Evolutionary conservation across 257 asterid species (phyloP).

Genomic region (Solanum chiquidenum): DNA sequence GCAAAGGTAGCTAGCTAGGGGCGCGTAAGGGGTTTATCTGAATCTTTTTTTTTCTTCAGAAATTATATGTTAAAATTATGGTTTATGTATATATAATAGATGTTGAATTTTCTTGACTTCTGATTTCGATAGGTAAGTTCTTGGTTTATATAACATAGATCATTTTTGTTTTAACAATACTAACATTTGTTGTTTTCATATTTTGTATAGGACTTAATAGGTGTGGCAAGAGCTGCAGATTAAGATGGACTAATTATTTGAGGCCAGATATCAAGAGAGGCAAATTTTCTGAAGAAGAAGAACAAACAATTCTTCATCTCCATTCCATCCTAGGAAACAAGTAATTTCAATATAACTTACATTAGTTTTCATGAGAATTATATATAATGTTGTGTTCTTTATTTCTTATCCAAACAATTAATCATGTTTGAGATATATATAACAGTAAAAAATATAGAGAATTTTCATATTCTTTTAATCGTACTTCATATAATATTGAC

Average conservation of each 20-base stretch:
- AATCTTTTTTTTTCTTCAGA: too few species aligned
- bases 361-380: neutral
- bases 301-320: conserved; percentile 73
- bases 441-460: neutral
- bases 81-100: neutral
- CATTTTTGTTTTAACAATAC: neutral
- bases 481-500: neutral
- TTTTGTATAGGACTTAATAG: conserved; percentile 50
- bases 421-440: neutral
- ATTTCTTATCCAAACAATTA: neutral
- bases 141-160: neutral
- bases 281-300: conserved; percentile 73
- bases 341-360: conserved; percentile 15
- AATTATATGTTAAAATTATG: too few species aligned
- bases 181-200: neutral
- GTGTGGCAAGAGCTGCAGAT: conserved; percentile 61
- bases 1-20: too few species aligned
- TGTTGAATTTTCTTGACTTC: neutral
- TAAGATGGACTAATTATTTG: conserved; percentile 29
- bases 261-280: conserved; percentile 39
- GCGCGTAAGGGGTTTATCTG: too few species aligned
- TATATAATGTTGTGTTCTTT: neutral
- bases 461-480: neutral
- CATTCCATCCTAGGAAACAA: conserved; percentile 83
- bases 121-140: neutral